Conservation (phyloP, 2,329 filamentous ascomycete genomes). For the Alternaria postmessia region DNA sequence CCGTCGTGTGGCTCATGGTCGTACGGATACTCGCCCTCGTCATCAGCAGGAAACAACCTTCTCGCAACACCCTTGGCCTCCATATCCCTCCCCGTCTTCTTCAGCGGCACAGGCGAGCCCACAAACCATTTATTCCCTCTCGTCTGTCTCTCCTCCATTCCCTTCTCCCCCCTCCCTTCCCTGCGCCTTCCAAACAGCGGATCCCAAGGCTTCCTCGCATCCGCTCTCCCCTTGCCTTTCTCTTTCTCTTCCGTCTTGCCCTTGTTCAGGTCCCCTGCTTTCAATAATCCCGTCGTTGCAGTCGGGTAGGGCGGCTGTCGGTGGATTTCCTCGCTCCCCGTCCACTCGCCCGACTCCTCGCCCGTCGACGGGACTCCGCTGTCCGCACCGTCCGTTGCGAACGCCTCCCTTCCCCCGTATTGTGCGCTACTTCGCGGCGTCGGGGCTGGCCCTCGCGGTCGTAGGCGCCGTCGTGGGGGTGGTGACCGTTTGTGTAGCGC, state of each 20-base stretch:
- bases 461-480: constrained; percentile 17
- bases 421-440: neutral
- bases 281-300: neutral
- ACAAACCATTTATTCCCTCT: neutral
- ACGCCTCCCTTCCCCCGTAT: neutral
- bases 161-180: neutral
- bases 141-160: neutral
- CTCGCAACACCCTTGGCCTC: neutral
- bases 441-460: constrained; percentile 1
- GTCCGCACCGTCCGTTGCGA: constrained; percentile 18
- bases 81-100: neutral
- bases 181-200: constrained; percentile 30
- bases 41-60: neutral
- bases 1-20: neutral
- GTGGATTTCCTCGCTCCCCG: constrained; percentile 4
- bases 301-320: neutral
- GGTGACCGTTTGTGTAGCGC: constrained; percentile 15
- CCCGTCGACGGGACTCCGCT: constrained; percentile 9
- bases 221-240: constrained; percentile 3
- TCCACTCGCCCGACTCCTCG: neutral
- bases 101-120: constrained; percentile 2
- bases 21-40: neutral
- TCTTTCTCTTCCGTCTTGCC: neutral
- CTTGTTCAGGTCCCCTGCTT: neutral
- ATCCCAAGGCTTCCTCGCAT: constrained; percentile 36